These are phyloP conservation scores for Citeromyces siamensis DNA, from an alignment of 1,139 yeast species.

Conservation along the genomic window DNA sequence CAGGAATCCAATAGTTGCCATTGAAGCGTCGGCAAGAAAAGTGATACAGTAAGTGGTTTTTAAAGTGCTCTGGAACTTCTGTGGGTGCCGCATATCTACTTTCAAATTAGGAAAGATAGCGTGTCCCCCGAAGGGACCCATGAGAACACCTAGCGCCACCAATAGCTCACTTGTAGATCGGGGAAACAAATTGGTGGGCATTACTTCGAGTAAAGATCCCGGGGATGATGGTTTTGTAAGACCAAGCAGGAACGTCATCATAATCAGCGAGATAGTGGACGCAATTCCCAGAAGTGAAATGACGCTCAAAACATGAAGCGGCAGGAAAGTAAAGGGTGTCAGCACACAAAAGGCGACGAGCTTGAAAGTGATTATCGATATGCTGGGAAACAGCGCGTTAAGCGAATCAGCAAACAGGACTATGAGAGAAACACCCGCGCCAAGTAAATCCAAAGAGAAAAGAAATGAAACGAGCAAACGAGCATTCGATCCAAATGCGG, in stretches of 20 bases:
- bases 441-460: slow-evolving; percentile 44
- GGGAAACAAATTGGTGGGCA: slow-evolving; percentile 31
- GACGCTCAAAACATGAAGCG: slow-evolving; percentile 59
- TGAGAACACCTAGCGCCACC: slow-evolving; percentile 39
- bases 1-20: slow-evolving; percentile 71
- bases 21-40: slow-evolving; percentile 54
- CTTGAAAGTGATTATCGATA: slow-evolving; percentile 39
- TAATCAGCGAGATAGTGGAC: slow-evolving; percentile 52
- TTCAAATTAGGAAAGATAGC: slow-evolving; percentile 48
- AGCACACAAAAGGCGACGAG: slow-evolving; percentile 30
- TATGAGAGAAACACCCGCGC: slow-evolving; percentile 67
- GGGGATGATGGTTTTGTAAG: slow-evolving; percentile 26
- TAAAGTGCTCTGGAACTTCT: slow-evolving; percentile 35
- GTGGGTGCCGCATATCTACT: slow-evolving; percentile 45
- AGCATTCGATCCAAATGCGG: slow-evolving; percentile 27
- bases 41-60: slow-evolving; percentile 53
- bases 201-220: slow-evolving; percentile 35
- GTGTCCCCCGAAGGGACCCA: slow-evolving; percentile 57
- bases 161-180: slow-evolving; percentile 26
- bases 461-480: slow-evolving; percentile 20
- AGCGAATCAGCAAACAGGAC: slow-evolving; percentile 81
- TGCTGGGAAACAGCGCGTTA: slow-evolving; percentile 44
- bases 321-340: slow-evolving; percentile 56
- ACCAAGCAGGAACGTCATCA: slow-evolving; percentile 52
- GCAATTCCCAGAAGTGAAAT: slow-evolving; percentile 66